phyloP scores from a whole-genome alignment of 1,139 yeast genomes.

The Trichomonascaceae sp. region DNA sequence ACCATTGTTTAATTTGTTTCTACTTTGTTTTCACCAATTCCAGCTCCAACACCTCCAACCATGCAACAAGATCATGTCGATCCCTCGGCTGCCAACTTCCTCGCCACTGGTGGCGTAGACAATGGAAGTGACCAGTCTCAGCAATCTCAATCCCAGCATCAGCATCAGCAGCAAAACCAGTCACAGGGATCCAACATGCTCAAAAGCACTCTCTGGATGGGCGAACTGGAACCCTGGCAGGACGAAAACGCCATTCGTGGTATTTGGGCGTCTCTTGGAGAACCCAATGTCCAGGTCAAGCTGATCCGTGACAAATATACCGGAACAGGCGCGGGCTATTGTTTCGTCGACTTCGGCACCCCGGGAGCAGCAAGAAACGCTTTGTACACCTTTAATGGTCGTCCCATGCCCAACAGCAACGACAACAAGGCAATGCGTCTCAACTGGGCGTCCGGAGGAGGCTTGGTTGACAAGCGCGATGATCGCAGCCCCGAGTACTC shows the following conservation, averaged over 20 bases:
- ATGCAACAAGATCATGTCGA: too few relatives aligned
- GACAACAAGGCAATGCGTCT: constrained; percentile 53
- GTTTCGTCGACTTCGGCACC: constrained; percentile 70
- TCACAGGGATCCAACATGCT: constrained; percentile 1
- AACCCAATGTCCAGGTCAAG: constrained; percentile 40
- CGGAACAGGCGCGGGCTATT: constrained; percentile 55
- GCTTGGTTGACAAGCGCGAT: constrained; percentile 26
- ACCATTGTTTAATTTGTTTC: too few relatives aligned
- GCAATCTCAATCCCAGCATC: too few relatives aligned
- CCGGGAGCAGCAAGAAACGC: constrained; percentile 63
- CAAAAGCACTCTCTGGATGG: constrained; percentile 66
- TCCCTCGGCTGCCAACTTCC: too few relatives aligned
- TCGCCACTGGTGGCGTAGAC: too few relatives aligned
- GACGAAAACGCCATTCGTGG: constrained; percentile 55
- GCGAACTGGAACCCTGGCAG: constrained; percentile 80
- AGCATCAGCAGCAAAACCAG: too few relatives aligned
- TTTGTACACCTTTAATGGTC: constrained; percentile 44
- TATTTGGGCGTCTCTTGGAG: constrained; percentile 50
- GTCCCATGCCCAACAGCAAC: constrained; percentile 44
- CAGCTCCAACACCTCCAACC: too few relatives aligned
- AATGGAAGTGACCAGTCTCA: too few relatives aligned
- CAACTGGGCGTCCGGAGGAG: constrained; percentile 80
- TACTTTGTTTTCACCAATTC: too few relatives aligned
- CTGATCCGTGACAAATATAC: constrained; percentile 41
- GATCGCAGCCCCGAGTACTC: constrained; percentile 46